A percentile compares a stretch with the other conserved stretches of the same genome.
Evolutionary conservation across 2,329 filamentous ascomycete genomes (phyloP).

Genomic region (Remersonia thermophila): DNA sequence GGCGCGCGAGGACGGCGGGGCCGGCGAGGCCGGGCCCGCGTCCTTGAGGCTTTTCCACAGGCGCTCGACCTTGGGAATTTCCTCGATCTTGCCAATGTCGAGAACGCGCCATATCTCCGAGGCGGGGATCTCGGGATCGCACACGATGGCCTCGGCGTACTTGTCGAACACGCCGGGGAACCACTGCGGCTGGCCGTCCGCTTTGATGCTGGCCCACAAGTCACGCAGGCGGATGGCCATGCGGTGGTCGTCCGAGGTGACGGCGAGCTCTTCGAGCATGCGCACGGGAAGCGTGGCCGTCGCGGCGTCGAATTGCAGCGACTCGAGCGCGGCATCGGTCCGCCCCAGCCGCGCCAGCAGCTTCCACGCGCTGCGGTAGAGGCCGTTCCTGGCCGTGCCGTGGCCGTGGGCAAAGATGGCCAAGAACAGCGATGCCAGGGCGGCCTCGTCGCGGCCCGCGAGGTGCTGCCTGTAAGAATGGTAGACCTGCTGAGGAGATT

Average conservation of each 20-base stretch:
- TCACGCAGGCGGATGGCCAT: constrained; percentile 11
- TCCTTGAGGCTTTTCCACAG: too few relatives aligned
- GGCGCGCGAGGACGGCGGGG: too few relatives aligned
- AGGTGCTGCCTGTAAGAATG: constrained; percentile 7
- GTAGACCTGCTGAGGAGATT: neutral
- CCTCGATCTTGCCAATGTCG: constrained; percentile 10
- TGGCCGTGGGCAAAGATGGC: constrained; percentile 11
- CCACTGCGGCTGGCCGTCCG: constrained; percentile 4
- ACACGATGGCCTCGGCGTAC: constrained; percentile 11
- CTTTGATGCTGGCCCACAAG: constrained; percentile 10
- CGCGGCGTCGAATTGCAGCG: constrained; percentile 10
- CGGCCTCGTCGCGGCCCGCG: constrained; percentile 9
- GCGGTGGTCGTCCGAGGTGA: constrained; percentile 7
- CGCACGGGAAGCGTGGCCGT: constrained; percentile 3
- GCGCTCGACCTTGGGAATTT: too few relatives aligned
- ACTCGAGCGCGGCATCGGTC: constrained; percentile 10
- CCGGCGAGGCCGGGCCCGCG: too few relatives aligned
- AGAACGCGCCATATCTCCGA: constrained; percentile 14
- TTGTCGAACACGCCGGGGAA: constrained; percentile 10
- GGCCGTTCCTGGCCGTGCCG: constrained; percentile 1
- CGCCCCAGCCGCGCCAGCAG: constrained; percentile 12
- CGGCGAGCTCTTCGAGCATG: constrained; percentile 11
- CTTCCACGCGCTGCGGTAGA: constrained; percentile 15
- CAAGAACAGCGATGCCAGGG: constrained; percentile 19
- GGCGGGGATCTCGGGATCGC: constrained; percentile 7